These are phyloP conservation scores for Pseudocercospora macadamiae DNA, from an alignment of 2,329 filamentous ascomycete genomes.

Conservation along the genomic window DNA sequence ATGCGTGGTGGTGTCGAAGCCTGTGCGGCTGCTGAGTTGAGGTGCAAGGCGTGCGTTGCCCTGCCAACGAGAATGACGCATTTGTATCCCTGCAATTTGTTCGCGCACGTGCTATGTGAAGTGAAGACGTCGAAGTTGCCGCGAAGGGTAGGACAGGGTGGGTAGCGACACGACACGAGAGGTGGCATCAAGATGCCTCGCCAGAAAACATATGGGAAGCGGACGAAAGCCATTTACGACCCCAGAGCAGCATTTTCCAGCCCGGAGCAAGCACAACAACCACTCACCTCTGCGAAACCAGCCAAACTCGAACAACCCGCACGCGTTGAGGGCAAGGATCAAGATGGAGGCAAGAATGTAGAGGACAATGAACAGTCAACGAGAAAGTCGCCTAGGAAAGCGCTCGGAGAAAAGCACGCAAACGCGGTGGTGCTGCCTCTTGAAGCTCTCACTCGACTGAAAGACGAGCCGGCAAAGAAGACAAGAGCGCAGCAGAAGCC, in stretches of 20 bases:
- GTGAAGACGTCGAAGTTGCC: too few species aligned
- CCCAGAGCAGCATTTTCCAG: conserved; percentile 29
- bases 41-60: not conserved
- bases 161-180: not conserved
- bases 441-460: conserved; percentile 7
- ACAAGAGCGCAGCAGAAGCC: conserved; percentile 5
- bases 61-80: conserved; percentile 1
- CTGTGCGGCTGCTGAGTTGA: too few species aligned
- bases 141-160: not conserved
- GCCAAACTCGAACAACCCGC: conserved; percentile 8
- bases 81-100: not conserved
- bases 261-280: conserved; percentile 26
- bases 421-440: conserved; percentile 26
- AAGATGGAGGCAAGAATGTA: not conserved
- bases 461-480: conserved; percentile 13
- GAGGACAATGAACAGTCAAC: not conserved
- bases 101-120: not conserved
- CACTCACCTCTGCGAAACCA: conserved; percentile 8
- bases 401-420: conserved; percentile 28
- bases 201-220: conserved; percentile 40
- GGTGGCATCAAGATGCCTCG: not conserved
- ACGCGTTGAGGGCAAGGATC: conserved; percentile 10
- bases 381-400: conserved; percentile 19
- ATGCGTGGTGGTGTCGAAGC: too few species aligned
- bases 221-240: conserved; percentile 35